Percentiles rank a stretch among this genome's conserved stretches.
Evolutionary conservation across 1,139 yeast genomes (phyloP).

Genomic region (Spencermartinsiella ligniputridi): DNA sequence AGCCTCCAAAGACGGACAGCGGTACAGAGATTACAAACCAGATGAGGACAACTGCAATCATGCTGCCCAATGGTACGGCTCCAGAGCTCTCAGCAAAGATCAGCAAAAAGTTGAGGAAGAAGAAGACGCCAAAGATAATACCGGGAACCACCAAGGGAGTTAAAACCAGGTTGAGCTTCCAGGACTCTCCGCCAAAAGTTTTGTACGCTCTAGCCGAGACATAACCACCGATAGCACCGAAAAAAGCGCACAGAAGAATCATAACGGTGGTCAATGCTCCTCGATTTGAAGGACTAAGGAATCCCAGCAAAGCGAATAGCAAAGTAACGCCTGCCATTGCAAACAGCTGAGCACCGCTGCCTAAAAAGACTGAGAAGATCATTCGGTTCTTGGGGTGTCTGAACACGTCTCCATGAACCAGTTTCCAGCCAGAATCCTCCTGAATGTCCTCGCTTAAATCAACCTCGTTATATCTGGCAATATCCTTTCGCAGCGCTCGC

Average conservation of each 20-base stretch:
- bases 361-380: constrained; percentile 73
- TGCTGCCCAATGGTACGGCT: constrained; percentile 89
- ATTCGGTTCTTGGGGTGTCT: constrained; percentile 72
- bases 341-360: constrained; percentile 83
- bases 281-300: constrained; percentile 89
- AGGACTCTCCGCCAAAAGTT: constrained; percentile 85
- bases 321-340: constrained; percentile 73
- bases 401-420: constrained; percentile 93
- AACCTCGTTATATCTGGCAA: constrained; percentile 82
- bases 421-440: constrained; percentile 97
- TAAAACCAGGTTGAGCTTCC: constrained; percentile 80
- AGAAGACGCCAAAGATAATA: constrained; percentile 54
- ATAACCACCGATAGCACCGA: constrained; percentile 78
- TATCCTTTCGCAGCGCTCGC: constrained; percentile 80
- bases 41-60: constrained; percentile 71
- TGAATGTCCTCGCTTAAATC: constrained; percentile 76
- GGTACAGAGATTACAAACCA: constrained; percentile 91
- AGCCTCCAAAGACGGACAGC: constrained; percentile 72
- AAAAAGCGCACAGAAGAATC: constrained; percentile 75
- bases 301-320: constrained; percentile 79
- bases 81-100: constrained; percentile 81
- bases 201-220: constrained; percentile 83
- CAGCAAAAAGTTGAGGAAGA: constrained; percentile 76
- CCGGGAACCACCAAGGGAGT: constrained; percentile 89
- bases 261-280: constrained; percentile 89